Evolutionary conservation across 78 protist species (phyloP), one percentile per base, ranked within the genome.

Genomic region (Polysphondylium violaceum): DNA sequence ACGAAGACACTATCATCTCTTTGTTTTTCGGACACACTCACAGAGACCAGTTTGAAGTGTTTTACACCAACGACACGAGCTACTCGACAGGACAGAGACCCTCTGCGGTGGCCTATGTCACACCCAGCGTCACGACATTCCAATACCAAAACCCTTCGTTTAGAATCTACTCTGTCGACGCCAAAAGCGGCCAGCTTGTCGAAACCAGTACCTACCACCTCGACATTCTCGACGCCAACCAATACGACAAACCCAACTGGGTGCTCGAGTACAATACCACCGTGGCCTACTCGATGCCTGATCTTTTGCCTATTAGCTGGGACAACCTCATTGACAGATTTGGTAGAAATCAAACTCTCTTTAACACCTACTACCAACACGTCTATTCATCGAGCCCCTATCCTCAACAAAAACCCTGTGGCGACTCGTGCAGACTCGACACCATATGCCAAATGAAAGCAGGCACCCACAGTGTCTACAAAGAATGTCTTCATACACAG

Each of bases 11-110:
- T 1, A 83, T 83, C n/a, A 36, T 83, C 0, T 51, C 81, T 0
- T 51, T 50, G 1, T 83, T 83, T 63, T 83, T 36, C 69, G 91
- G 91, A 17, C 91, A 83, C 56, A 83, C 91, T 51, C 91, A 83
- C 31, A 38, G 43, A 9, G 91, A 83, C 29, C 71, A 69, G 23
- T 83, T 83, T 25, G 58, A 72, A 25, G 67, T 83, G 3, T 83
- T 50, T 27, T 56, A 56, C 16, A 74, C 83, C 2, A 25, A 21
- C 19, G 50, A 83, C 44, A 44, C 73, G 40, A 19, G 31, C 8
- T 17, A n/a, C 6, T 27, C 73, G n/a, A n/a, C 38, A 6, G n/a
- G n/a, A n/a, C n/a, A n/a, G n/a, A 69, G 74, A 47, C 43, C 91
- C 7, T 31, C 67, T 38, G 64, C 31, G 21, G 79, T 83, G 0